Conservation (phyloP, 108 stramenopile species). For the Pseudonitzschia delicatissima region DNA sequence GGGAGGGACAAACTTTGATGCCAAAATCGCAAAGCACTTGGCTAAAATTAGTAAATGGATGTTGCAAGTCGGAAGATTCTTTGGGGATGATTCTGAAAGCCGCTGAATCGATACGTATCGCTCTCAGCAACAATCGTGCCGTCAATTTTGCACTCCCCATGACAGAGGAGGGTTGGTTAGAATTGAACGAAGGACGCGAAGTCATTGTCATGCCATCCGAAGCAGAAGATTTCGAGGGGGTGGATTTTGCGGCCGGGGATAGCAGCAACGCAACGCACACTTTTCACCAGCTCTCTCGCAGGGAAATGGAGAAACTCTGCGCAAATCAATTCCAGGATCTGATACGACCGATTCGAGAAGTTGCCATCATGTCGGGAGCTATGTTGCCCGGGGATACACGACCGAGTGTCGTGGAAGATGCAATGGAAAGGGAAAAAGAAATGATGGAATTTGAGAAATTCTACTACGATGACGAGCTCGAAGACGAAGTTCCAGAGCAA, state of each 20-base stretch:
- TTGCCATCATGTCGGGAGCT: conserved; percentile 79
- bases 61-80: conserved; percentile 28
- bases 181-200: conserved; percentile 5
- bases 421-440: conserved; percentile 52
- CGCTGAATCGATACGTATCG: conserved; percentile 69
- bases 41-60: conserved; percentile 6
- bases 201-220: conserved; percentile 18
- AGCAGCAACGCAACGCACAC: conserved; percentile 31
- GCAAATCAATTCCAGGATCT: conserved; percentile 57
- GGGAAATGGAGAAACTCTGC: conserved; percentile 64
- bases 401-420: conserved; percentile 63
- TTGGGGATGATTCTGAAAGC: conserved; percentile 48
- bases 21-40: conserved; percentile 68
- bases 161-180: conserved; percentile 64
- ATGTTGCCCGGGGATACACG: conserved; percentile 80
- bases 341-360: conserved; percentile 76
- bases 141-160: conserved; percentile 61
- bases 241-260: conserved; percentile 6
- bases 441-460: conserved; percentile 42
- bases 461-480: conserved; percentile 36
- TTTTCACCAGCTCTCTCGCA: conserved; percentile 43
- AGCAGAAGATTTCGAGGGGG: not conserved
- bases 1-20: conserved; percentile 92
- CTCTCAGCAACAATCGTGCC: conserved; percentile 61
- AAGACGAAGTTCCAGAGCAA: conserved; percentile 15